A percentile compares a stretch with the other conserved stretches of the same genome.
Evolutionary conservation across 2,329 filamentous ascomycete genomes (phyloP).

Genomic region (Chaetomium globosum): DNA sequence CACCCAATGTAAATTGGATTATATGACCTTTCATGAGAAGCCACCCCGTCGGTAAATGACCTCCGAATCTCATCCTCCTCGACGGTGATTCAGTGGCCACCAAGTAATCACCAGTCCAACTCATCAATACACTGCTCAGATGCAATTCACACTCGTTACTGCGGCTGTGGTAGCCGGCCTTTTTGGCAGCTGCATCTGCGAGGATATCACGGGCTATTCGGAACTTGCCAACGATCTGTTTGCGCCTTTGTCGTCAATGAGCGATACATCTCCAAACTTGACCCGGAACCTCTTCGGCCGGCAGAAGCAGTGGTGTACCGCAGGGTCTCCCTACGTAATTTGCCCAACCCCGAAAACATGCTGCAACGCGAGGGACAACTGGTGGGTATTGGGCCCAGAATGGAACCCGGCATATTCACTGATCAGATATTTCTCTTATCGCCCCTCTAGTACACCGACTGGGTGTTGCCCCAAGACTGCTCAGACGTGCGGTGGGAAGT

Average conservation of each 20-base stretch:
- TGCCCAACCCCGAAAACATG: constrained; percentile 10
- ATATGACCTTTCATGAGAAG: neutral
- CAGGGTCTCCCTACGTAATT: constrained; percentile 2
- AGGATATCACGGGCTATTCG: neutral
- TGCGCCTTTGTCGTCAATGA: neutral
- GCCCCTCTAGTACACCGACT: constrained; percentile 1
- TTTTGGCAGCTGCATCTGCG: neutral
- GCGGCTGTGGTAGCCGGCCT: neutral
- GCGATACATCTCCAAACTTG: constrained; percentile 2
- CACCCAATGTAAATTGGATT: neutral
- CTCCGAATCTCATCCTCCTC: neutral
- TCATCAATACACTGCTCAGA: neutral
- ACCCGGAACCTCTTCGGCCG: neutral
- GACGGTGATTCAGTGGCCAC: neutral
- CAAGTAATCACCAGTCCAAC: neutral
- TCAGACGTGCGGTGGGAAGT: neutral
- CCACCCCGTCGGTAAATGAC: neutral
- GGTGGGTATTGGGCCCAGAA: neutral
- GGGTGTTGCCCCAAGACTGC: constrained; percentile 6
- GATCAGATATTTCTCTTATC: neutral
- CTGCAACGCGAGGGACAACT: neutral
- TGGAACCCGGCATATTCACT: neutral
- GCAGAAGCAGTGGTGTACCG: constrained; percentile 1
- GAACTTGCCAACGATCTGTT: neutral
- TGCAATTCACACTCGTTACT: neutral